Base-by-base conservation (phyloP, 495 filamentous ascomycete genomes). In the Aspergillus nidulans region DNA sequence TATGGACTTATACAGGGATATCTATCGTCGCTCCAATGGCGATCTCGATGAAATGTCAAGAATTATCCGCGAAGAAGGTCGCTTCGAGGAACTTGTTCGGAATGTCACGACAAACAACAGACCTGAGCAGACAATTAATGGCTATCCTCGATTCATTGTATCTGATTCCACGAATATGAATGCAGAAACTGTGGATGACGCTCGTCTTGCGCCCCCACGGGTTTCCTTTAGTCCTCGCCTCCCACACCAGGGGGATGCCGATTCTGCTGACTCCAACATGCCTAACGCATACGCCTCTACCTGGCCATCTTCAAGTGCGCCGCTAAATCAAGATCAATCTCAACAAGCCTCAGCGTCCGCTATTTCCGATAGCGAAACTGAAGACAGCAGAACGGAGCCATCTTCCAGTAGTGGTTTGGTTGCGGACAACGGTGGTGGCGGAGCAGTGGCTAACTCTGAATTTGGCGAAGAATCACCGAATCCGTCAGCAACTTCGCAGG, bases 41-140 rank as follows among this genome's bases (percentile, higher is more conserved):
- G 76, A 87, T 56, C 80, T 79, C 0, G 72, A 81, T 15, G 76
- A 78, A 57, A 81, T 89, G 18, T 58, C 85, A 6, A 68, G 74
- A 38, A 82, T 89, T 12, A 84, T 88, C 44, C 76, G 78, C 23
- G 78, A 84, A 26, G 85, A 87, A 59, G 75, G 77, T 23, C 76
- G 77, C 12, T 71, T 78, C 38, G 79, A 80, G 13, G 77, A 81
- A 44, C 70, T 89, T 39, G 71, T 73, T 30, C 77, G 76, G 75
- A 60, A 78, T 40, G 69, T 78, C 9, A 59, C 66, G 34, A 65
- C 69, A 18, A 68, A 78, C 59, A 68, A 53, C 9, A 68, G 59
- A 12, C 55, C 66, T 13, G 53, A 67, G 16, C 43, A 59, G 10
- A 9, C 5, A 5, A 53, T 56, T 25, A 40, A 57, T 32, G 34